phyloP scores from a whole-genome alignment of 139 green algal genomes.

The Coelastrella sp. region DNA sequence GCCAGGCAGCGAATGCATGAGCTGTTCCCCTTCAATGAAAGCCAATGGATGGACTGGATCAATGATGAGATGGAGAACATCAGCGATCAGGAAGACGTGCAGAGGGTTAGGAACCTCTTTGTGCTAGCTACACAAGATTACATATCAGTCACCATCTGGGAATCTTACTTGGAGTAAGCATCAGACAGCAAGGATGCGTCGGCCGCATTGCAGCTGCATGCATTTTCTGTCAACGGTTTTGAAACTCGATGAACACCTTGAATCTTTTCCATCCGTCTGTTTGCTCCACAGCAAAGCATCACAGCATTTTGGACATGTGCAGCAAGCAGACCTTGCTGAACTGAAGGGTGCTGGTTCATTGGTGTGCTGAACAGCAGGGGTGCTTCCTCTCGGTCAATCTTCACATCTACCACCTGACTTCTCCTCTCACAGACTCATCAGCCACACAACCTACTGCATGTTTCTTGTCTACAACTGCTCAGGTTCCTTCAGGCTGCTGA shows the following conservation, averaged over 20 bases:
- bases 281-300: no score
- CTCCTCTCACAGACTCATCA: no score
- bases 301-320: no score
- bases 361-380: no score
- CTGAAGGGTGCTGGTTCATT: no score
- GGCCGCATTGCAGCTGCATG: background rate
- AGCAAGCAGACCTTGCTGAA: no score
- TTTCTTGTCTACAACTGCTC: background rate
- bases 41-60: conserved; percentile 87
- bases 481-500: conserved; percentile 64
- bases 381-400: no score
- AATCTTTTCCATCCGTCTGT: no score
- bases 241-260: no score
- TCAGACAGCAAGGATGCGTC: background rate
- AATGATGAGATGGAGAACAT: conserved; percentile 73
- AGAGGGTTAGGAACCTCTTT: conserved; percentile 64
- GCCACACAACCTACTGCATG: no score
- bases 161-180: conserved; percentile 64
- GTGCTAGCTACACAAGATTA: conserved; percentile 77
- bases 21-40: conserved; percentile 80
- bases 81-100: conserved; percentile 47
- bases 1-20: conserved; percentile 75
- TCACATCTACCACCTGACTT: no score
- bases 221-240: no score
- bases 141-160: conserved; percentile 80